Base-by-base conservation (phyloP, 257 asterid genomes). In the Nicotiana benthamiana region DNA sequence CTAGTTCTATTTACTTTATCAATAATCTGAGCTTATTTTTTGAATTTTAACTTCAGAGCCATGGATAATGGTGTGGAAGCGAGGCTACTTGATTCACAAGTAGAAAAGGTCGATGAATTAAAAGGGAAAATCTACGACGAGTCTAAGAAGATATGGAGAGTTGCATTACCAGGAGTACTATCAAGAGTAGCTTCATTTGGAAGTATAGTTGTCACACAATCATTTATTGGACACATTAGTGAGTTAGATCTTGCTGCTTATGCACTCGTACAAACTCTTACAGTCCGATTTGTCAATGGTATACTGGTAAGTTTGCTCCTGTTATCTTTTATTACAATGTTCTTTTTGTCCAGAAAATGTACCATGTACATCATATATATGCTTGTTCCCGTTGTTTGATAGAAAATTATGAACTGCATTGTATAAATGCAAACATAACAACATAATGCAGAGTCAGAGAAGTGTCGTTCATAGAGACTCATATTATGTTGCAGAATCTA, bases 61-160 rank as follows among this genome's bases (percentile, higher is more conserved):
- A 92, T 92, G 97, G 90, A 85, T 22, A 80, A 75, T 40, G 86
- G 87, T 6, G 9, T 90, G 72, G 83, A 82, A 10, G 89, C 88
- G 88, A 79, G 89, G 89, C 88, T 91, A 80, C 82, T 93, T 65
- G 77, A 56, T 22, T 83, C 92, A 5, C 86, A 79, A 4, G 66
- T 84, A 66, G 91, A 86, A 52, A 81, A 89, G 10, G 51, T 20
- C 3, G 86, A 22, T 17, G 87, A 91, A 80, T 86, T 93, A 83
- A 90, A 91, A 80, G 86, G 24, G 40, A 87, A 84, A 64, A 82
- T 90, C 80, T 77, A 10, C 64, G 94, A 83, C 1, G 98, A 93
- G 80, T 86, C 97, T 9, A 92, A 83, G 84, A 93, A 92, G 88
- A 87, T 93, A 86, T 93, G 98, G 98, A 89, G 92, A 84, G 96